phyloP scores from a whole-genome alignment of 805 yeast genomes.

The Groenewaldozyma tartarivorans region DNA sequence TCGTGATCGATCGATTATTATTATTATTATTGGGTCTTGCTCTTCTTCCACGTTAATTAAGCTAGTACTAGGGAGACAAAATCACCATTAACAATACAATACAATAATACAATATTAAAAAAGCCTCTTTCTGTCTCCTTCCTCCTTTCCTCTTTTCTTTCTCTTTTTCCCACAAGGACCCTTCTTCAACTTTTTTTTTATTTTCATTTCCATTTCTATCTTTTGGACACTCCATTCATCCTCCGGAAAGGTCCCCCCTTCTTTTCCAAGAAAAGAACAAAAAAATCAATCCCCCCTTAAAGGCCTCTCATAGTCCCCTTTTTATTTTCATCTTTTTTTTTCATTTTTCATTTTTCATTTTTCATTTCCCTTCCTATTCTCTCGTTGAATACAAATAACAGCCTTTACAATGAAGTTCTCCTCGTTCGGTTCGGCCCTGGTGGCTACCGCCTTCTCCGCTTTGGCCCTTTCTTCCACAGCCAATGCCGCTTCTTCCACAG shows the following conservation, averaged over 20 bases:
- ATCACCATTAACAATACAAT: background rate
- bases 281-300: too few relatives aligned
- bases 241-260: too few relatives aligned
- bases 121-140: slow-evolving; percentile 1
- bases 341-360: background rate
- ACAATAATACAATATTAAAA: background rate
- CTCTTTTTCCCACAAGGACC: background rate
- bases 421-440: too few relatives aligned
- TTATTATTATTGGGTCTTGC: too few relatives aligned
- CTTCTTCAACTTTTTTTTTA: background rate
- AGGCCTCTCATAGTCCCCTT: background rate
- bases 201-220: background rate
- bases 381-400: slow-evolving; percentile 3
- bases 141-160: slow-evolving; percentile 2
- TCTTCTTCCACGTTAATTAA: too few relatives aligned
- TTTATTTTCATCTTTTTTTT: background rate
- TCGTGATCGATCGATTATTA: too few relatives aligned
- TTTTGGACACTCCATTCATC: too few relatives aligned
- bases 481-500: slow-evolving; percentile 9
- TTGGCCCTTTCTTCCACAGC: slow-evolving; percentile 7
- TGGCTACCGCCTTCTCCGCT: slow-evolving; percentile 9
- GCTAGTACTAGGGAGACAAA: too few relatives aligned
- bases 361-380: background rate
- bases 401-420: slow-evolving; percentile 20
- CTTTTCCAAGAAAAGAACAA: too few relatives aligned